phyloP scores from a whole-genome alignment of 352 stramenopile genomes.

The Phytopythium aichiense region DNA sequence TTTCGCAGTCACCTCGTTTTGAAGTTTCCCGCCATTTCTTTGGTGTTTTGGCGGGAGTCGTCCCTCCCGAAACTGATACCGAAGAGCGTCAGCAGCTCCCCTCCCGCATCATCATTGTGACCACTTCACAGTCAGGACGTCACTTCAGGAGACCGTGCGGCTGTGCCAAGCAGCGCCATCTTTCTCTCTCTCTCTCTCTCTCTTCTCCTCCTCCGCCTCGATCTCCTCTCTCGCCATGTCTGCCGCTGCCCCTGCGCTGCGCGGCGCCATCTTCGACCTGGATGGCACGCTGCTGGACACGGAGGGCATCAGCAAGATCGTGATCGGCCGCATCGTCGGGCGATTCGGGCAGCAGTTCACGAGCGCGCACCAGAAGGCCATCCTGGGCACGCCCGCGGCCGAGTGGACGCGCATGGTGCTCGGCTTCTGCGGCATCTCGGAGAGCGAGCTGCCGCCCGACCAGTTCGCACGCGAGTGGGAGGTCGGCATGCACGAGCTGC shows the following conservation, averaged over 20 bases:
- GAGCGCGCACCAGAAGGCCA: slow-evolving; percentile 64
- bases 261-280: slow-evolving; percentile 76
- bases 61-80: neutral
- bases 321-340: slow-evolving; percentile 49
- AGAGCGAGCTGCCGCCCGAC: slow-evolving; percentile 38
- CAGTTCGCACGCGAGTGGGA: slow-evolving; percentile 68
- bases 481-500: slow-evolving; percentile 51
- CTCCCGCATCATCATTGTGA: neutral
- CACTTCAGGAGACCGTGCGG: neutral
- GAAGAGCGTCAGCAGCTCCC: slow-evolving; percentile 3
- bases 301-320: slow-evolving; percentile 60
- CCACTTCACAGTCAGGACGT: neutral
- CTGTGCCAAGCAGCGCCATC: neutral
- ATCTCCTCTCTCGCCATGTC: neutral
- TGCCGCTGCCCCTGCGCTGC: slow-evolving; percentile 13
- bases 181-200: neutral
- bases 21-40: neutral
- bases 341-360: slow-evolving; percentile 60
- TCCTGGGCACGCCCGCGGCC: slow-evolving; percentile 57
- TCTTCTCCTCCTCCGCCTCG: neutral
- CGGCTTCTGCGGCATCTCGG: slow-evolving; percentile 17
- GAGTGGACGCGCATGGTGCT: slow-evolving; percentile 80
- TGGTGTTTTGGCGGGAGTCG: neutral
- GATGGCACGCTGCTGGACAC: slow-evolving; percentile 82
- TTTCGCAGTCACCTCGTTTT: neutral